A percentile compares a stretch with the other conserved stretches of the same genome.
phyloP scores from a whole-genome alignment of 176 grass and related monocot genomes.

The Zoysia japonica region DNA sequence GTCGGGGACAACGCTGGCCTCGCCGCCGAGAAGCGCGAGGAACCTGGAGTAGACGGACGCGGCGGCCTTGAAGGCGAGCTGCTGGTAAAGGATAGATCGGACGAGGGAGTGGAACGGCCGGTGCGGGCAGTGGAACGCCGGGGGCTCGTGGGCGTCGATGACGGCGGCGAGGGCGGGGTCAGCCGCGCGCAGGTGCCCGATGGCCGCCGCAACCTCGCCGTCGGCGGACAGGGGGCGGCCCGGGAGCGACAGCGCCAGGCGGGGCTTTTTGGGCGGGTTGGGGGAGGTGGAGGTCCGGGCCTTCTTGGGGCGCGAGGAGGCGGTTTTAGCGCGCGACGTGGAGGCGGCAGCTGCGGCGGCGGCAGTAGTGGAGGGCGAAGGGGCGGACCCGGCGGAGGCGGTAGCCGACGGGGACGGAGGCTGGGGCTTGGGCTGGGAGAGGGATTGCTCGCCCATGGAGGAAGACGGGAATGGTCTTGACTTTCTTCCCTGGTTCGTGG shows the following conservation, averaged over 20 bases:
- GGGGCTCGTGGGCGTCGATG: constrained; percentile 76
- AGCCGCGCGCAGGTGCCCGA: constrained; percentile 61
- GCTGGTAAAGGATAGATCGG: constrained; percentile 93
- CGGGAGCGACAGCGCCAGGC: constrained; percentile 33
- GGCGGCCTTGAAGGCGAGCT: constrained; percentile 92
- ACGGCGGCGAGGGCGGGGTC: constrained; percentile 60
- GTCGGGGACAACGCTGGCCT: constrained; percentile 67
- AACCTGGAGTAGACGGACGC: constrained; percentile 85
- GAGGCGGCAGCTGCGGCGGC: constrained; percentile 7
- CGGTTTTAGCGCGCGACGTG: not conserved
- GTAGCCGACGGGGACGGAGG: constrained; percentile 24
- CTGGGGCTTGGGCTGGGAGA: constrained; percentile 41
- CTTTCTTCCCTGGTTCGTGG: not conserved
- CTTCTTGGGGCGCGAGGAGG: constrained; percentile 36
- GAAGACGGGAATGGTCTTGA: not conserved
- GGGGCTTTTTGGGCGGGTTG: constrained; percentile 39
- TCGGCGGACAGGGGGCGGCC: constrained; percentile 63
- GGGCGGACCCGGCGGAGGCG: constrained; percentile 13
- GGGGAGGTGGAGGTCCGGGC: not conserved
- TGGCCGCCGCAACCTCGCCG: constrained; percentile 63
- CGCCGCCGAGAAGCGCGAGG: constrained; percentile 72
- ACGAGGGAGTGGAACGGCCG: constrained; percentile 88
- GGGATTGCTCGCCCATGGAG: constrained; percentile 49
- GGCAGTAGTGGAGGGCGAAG: too few relatives aligned
- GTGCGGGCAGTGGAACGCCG: constrained; percentile 79